phyloP scores from a whole-genome alignment of 1,284 basidiomycete species.

The Somion occarium region DNA sequence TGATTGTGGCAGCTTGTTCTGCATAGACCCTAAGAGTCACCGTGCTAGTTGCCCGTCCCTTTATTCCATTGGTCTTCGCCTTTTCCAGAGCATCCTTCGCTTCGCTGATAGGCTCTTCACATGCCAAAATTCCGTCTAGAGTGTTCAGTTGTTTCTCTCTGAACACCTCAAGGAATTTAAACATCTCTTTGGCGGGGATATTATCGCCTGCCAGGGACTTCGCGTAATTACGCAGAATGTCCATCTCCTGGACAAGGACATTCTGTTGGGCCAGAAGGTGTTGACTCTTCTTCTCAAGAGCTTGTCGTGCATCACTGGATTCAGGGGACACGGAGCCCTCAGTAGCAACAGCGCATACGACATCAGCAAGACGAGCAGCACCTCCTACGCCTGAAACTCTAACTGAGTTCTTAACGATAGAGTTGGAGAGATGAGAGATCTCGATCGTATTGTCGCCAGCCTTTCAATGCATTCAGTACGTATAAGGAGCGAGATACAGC shows the following conservation, averaged over 20 bases:
- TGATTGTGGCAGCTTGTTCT: conserved; percentile 23
- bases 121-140: conserved; percentile 25
- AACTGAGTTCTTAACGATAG: conserved; percentile 43
- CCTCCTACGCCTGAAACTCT: conserved; percentile 41
- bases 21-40: conserved; percentile 36
- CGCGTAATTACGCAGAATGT: conserved; percentile 39
- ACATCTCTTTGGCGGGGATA: conserved; percentile 33
- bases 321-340: conserved; percentile 2
- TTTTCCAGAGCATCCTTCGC: conserved; percentile 36
- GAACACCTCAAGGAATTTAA: conserved; percentile 38
- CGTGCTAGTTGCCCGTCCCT: conserved; percentile 32
- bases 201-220: conserved; percentile 40
- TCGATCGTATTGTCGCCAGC: conserved; percentile 44
- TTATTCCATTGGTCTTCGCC: conserved; percentile 32
- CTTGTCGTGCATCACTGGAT: conserved; percentile 30
- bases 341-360: conserved; percentile 38
- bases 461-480: conserved; percentile 23
- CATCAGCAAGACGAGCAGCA: conserved; percentile 42
- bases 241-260: conserved; percentile 34
- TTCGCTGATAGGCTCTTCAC: conserved; percentile 30
- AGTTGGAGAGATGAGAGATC: conserved; percentile 40
- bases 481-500: too few species aligned
- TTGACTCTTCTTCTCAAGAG: conserved; percentile 29
- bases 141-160: conserved; percentile 34
- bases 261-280: conserved; percentile 32